A percentile compares a stretch with the other conserved stretches of the same genome.
Conservation (phyloP, 2,329 filamentous ascomycete species). For the Cordyceps cicadae region DNA sequence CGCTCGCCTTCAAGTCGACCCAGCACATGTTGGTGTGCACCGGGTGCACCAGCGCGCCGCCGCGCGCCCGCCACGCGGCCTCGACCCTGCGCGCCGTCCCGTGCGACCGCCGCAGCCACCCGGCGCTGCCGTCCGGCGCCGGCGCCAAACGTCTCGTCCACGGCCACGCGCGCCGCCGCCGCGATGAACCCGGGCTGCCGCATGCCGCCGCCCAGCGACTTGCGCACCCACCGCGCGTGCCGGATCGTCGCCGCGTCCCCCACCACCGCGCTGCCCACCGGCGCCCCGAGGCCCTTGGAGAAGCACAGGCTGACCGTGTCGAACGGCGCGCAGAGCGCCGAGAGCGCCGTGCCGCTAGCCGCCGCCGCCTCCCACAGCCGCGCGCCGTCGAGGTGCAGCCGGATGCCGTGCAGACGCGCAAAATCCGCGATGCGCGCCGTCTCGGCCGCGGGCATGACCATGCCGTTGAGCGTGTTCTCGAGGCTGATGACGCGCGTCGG, state of each 20-base stretch:
- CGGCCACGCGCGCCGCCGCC: conserved; percentile 61
- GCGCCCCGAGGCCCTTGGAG: conserved; percentile 74
- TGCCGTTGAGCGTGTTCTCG: conserved; percentile 78
- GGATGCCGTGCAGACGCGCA: conserved; percentile 54
- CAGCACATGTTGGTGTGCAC: conserved; percentile 92
- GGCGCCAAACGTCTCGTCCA: conserved; percentile 41
- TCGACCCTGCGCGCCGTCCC: conserved; percentile 55
- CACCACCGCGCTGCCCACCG: conserved; percentile 68
- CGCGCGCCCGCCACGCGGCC: conserved; percentile 60
- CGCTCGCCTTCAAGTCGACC: conserved; percentile 61
- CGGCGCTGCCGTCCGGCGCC: conserved; percentile 34
- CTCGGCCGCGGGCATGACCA: conserved; percentile 69
- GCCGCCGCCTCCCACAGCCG: conserved; percentile 75
- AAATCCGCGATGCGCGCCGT: conserved; percentile 61
- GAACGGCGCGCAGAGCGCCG: conserved; percentile 55
- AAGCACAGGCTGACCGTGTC: conserved; percentile 74
- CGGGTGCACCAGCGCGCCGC: conserved; percentile 59
- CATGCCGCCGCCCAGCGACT: conserved; percentile 67
- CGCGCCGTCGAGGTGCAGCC: conserved; percentile 71
- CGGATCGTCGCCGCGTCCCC: conserved; percentile 32
- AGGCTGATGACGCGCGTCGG: conserved; percentile 75
- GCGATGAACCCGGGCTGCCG: conserved; percentile 66
- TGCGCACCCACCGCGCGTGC: conserved; percentile 43
- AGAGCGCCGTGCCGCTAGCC: conserved; percentile 56
- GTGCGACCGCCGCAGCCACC: conserved; percentile 53